Percentiles rank a stretch among this genome's conserved stretches.
phyloP scores from a whole-genome alignment of 1,284 basidiomycete genomes.

The Pascua guehoae region DNA sequence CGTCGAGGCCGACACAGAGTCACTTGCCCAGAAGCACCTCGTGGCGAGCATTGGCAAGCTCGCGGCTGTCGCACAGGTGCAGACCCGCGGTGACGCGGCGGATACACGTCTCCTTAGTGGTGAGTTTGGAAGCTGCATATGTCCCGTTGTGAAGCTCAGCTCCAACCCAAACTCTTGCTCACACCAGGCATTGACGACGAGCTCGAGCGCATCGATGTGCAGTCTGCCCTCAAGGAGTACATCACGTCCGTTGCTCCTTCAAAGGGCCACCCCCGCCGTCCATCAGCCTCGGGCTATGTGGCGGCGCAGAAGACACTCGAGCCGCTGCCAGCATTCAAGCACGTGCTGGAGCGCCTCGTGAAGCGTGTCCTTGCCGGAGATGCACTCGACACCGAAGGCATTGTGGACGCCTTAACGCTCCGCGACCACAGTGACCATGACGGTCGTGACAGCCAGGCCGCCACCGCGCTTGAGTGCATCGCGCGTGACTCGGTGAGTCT shows the following conservation, averaged over 20 bases:
- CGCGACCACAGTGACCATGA: slow-evolving; percentile 42
- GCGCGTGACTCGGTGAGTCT: slow-evolving; percentile 46
- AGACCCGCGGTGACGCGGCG: slow-evolving; percentile 37
- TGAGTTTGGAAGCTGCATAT: slow-evolving; percentile 5
- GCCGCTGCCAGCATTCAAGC: slow-evolving; percentile 27
- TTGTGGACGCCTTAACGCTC: slow-evolving; percentile 55
- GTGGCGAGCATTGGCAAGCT: slow-evolving; percentile 90
- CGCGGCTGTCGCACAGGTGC: slow-evolving; percentile 69
- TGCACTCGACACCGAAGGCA: slow-evolving; percentile 51
- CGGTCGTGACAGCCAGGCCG: slow-evolving; percentile 47
- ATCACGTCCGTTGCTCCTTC: slow-evolving; percentile 17
- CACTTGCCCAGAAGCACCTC: slow-evolving; percentile 69
- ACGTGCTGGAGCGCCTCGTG: slow-evolving; percentile 12
- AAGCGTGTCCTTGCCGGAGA: slow-evolving; percentile 10
- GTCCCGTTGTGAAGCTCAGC: too few relatives aligned
- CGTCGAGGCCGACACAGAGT: slow-evolving; percentile 59
- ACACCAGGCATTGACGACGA: slow-evolving; percentile 51
- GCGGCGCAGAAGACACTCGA: slow-evolving; percentile 7
- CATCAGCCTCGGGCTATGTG: neutral
- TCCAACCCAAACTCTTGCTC: neutral
- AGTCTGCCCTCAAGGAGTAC: slow-evolving; percentile 45
- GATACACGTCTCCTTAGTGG: slow-evolving; percentile 18
- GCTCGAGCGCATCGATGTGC: slow-evolving; percentile 57
- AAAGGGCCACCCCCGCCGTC: slow-evolving; percentile 1
- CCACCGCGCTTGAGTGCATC: slow-evolving; percentile 52